Conservation (phyloP, 768 basidiomycete genomes). For the Psilocybe cyanescens region DNA sequence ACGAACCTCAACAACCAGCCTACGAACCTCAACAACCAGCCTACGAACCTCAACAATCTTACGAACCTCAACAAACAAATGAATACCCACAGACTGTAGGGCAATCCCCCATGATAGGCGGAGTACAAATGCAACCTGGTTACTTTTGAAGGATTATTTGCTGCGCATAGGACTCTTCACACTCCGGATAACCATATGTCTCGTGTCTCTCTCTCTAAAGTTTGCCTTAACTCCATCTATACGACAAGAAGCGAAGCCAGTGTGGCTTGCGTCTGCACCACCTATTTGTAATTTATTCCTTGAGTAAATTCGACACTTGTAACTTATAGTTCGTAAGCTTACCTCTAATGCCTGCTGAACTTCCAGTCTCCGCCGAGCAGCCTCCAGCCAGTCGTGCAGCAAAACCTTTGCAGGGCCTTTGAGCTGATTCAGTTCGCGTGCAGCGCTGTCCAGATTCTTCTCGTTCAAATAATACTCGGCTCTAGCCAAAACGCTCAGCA, state of each 20-base stretch:
- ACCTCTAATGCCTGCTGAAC: constrained; percentile 93
- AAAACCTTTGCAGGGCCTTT: constrained; percentile 78
- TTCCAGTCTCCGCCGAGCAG: constrained; percentile 85
- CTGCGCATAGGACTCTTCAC: constrained; percentile 1
- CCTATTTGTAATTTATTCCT: constrained; percentile 42
- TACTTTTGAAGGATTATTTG: constrained; percentile 21
- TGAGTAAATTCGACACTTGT: constrained; percentile 15
- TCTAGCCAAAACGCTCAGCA: constrained; percentile 83
- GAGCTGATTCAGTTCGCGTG: constrained; percentile 91
- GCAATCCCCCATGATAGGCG: constrained; percentile 14
- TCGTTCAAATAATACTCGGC: constrained; percentile 90
- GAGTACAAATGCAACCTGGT: constrained; percentile 19
- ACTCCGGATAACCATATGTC: constrained; percentile 4
- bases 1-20: constrained; percentile 15
- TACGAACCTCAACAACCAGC: constrained; percentile 17
- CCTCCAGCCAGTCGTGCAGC: constrained; percentile 87
- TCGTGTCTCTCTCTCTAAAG: constrained; percentile 13
- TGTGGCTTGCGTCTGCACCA: constrained; percentile 84
- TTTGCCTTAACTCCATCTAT: constrained; percentile 40
- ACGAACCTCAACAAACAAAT: constrained; percentile 9
- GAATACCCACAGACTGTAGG: constrained; percentile 11
- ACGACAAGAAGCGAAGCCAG: constrained; percentile 79
- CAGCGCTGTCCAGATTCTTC: constrained; percentile 89
- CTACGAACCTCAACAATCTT: constrained; percentile 8
- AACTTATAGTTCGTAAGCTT: constrained; percentile 18